Evolutionary conservation across 2,329 filamentous ascomycete species (phyloP).

Genomic region (Huntiella abstrusa): DNA sequence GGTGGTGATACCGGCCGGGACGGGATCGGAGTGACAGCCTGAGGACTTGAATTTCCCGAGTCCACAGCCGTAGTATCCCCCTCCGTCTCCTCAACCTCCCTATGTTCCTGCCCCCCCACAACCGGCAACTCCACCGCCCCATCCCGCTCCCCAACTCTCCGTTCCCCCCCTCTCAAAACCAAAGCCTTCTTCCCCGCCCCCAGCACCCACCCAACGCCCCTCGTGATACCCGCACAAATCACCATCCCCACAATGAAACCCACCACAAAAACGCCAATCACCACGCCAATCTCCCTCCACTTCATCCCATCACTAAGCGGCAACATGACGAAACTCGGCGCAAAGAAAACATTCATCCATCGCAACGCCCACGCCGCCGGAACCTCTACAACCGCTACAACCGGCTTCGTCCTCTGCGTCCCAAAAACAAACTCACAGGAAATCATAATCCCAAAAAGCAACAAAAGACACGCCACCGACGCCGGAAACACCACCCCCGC

Average conservation of each 20-base stretch:
- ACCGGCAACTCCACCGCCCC: too few species aligned
- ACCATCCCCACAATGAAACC: constrained; percentile 35
- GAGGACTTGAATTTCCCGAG: too few species aligned
- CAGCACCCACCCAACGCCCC: constrained; percentile 13
- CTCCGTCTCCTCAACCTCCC: too few species aligned
- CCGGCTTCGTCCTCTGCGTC: constrained; percentile 25
- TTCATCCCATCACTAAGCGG: constrained; percentile 20
- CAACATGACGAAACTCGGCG: constrained; percentile 38
- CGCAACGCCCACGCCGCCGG: constrained; percentile 36
- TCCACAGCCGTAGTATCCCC: too few species aligned
- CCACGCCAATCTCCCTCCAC: constrained; percentile 14
- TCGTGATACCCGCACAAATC: constrained; percentile 33
- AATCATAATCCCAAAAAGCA: constrained; percentile 33
- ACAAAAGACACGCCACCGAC: constrained; percentile 37
- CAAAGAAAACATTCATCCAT: constrained; percentile 41
- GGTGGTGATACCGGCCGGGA: too few species aligned
- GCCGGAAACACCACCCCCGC: constrained; percentile 36
- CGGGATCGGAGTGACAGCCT: too few species aligned
- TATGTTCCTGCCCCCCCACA: too few species aligned
- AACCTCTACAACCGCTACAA: constrained; percentile 33
- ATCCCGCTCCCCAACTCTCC: too few species aligned
- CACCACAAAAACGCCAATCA: constrained; percentile 38
- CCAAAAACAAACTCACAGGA: constrained; percentile 28
- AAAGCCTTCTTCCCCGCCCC: too few species aligned
- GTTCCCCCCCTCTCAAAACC: too few species aligned